Evolutionary conservation across 140 eudicot genomes (phyloP).

Genomic region (Senecio squalidus): DNA sequence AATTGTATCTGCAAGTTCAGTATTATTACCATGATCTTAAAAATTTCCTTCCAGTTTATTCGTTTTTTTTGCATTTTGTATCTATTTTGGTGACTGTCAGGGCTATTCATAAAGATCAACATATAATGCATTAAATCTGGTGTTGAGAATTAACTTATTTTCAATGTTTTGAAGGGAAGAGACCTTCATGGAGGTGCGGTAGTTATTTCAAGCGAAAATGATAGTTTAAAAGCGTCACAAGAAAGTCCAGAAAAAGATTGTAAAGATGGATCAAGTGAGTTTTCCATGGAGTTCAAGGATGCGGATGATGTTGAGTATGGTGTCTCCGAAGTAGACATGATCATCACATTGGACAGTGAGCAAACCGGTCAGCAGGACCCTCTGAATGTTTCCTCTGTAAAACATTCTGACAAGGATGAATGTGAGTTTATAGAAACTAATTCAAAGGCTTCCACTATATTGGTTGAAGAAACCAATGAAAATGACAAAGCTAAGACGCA

Average conservation of each 20-base stretch:
- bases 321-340: conserved; percentile 1
- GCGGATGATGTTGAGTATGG: conserved; percentile 3
- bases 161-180: conserved; percentile 34
- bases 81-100: not conserved
- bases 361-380: too few relatives aligned
- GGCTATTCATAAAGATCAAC: not conserved
- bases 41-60: not conserved
- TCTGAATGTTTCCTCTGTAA: not conserved
- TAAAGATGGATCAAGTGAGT: conserved; percentile 12
- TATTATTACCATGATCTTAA: not conserved
- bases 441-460: conserved; percentile 19
- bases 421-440: conserved; percentile 18
- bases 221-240: conserved; percentile 17
- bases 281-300: conserved; percentile 10
- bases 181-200: conserved; percentile 26
- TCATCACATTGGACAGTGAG: not conserved
- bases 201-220: conserved; percentile 16
- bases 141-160: conserved; percentile 9
- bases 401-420: not conserved
- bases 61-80: not conserved
- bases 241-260: conserved; percentile 14
- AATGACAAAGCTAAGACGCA: conserved; percentile 10
- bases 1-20: not conserved
- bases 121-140: not conserved
- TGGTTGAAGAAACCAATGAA: conserved; percentile 22